Evolutionary conservation across 2,329 filamentous ascomycete genomes (phyloP).

Genomic region (Trichoderma harzianum): DNA sequence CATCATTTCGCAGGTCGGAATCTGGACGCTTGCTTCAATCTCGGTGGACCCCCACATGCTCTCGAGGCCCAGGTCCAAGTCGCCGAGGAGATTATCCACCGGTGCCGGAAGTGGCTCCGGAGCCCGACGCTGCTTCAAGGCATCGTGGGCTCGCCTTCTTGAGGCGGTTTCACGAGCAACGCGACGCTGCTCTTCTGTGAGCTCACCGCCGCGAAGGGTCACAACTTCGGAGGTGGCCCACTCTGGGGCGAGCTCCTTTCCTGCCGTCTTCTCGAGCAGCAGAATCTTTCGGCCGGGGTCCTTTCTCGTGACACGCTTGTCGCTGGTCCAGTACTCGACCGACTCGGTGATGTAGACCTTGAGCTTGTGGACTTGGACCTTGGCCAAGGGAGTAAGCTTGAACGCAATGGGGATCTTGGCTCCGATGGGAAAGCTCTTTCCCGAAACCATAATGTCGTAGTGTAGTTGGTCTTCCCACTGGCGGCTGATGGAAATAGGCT

Average conservation of each 20-base stretch:
- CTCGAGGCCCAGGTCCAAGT: constrained; percentile 68
- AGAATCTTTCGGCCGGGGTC: constrained; percentile 81
- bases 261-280: constrained; percentile 83
- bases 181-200: constrained; percentile 49
- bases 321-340: constrained; percentile 84
- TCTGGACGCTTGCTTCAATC: constrained; percentile 89
- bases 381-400: constrained; percentile 86
- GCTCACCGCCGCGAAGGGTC: constrained; percentile 76
- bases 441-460: constrained; percentile 94
- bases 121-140: constrained; percentile 38
- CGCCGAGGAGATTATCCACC: constrained; percentile 72
- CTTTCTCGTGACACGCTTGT: constrained; percentile 79
- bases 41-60: constrained; percentile 81
- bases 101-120: constrained; percentile 47
- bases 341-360: constrained; percentile 90
- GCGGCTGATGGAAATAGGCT: constrained; percentile 88
- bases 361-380: constrained; percentile 88
- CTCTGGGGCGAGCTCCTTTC: constrained; percentile 67
- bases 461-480: constrained; percentile 95
- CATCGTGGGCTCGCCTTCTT: constrained; percentile 53
- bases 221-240: constrained; percentile 74
- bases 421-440: constrained; percentile 89
- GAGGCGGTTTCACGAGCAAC: constrained; percentile 47
- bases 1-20: constrained; percentile 86
- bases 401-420: constrained; percentile 88